Conservation (phyloP, 495 filamentous ascomycete genomes). For the Daldinia loculata region DNA sequence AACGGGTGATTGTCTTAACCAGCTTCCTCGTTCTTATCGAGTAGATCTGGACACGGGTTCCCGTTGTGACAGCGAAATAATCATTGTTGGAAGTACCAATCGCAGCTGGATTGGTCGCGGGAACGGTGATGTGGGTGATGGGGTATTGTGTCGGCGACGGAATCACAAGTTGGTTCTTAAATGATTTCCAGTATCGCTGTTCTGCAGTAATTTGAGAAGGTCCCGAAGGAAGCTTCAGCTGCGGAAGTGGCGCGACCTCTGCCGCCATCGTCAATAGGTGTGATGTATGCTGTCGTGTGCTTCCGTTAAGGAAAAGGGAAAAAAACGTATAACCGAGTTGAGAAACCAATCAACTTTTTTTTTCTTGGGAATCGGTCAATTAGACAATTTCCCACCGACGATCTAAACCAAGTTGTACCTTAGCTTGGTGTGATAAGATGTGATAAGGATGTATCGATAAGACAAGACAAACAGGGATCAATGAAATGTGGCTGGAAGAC, state of each 20-base stretch:
- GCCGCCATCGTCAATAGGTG: conserved; percentile 75
- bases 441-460: conserved; percentile 1
- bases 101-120: conserved; percentile 55
- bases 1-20: conserved; percentile 89
- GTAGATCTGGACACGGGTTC: conserved; percentile 90
- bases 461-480: neutral
- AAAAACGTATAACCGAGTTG: conserved; percentile 10
- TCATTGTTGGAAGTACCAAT: conserved; percentile 63
- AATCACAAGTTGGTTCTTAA: conserved; percentile 85
- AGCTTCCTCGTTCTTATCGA: conserved; percentile 87
- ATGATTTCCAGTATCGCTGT: conserved; percentile 93
- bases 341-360: conserved; percentile 34
- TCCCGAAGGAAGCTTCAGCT: conserved; percentile 81
- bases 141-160: conserved; percentile 85
- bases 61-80: conserved; percentile 90
- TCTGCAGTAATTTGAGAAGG: conserved; percentile 81
- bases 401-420: conserved; percentile 12
- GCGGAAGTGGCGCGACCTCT: conserved; percentile 80
- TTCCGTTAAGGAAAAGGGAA: conserved; percentile 1
- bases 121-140: conserved; percentile 88
- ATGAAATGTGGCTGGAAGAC: conserved; percentile 6
- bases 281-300: conserved; percentile 30
- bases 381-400: conserved; percentile 27
- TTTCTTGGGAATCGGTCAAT: conserved; percentile 29
- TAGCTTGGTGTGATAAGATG: conserved; percentile 20